A percentile compares a stretch with the other conserved stretches of the same genome.
phyloP scores from a whole-genome alignment of 495 filamentous ascomycete genomes.

The Aspergillus homomorphus region DNA sequence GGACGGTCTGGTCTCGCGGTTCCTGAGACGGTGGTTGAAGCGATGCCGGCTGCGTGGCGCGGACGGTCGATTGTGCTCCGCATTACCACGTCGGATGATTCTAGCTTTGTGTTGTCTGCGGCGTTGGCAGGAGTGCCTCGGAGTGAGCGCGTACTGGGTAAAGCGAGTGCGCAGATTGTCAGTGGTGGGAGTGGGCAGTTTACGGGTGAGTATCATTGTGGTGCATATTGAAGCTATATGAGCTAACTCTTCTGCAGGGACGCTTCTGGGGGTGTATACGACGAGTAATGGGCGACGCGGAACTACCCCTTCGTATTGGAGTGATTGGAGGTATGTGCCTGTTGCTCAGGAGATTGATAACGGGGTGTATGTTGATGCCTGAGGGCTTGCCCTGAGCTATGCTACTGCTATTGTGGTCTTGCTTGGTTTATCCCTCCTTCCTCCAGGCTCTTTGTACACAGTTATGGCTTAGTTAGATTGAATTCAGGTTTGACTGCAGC shows the following conservation, averaged over 20 bases:
- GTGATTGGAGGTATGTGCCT: conserved; percentile 18
- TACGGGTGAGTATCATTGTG: conserved; percentile 13
- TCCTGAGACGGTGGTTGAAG: background rate
- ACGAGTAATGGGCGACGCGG: conserved; percentile 7
- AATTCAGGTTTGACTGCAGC: too few species aligned
- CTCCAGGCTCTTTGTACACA: too few species aligned
- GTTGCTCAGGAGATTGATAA: conserved; percentile 19
- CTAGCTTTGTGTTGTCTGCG: conserved; percentile 14
- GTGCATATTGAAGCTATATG: background rate
- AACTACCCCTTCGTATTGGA: conserved; percentile 13
- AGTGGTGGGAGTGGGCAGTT: conserved; percentile 19
- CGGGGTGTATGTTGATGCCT: conserved; percentile 8
- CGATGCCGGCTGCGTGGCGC: conserved; percentile 7
- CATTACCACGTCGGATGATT: conserved; percentile 13
- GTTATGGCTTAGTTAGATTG: too few species aligned
- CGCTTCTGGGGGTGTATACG: conserved; percentile 19
- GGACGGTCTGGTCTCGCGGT: conserved; percentile 10
- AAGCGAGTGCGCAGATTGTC: conserved; percentile 12
- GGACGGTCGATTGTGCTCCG: conserved; percentile 4
- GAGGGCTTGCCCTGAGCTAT: too few species aligned
- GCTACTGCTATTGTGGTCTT: too few species aligned
- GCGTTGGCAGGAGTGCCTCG: background rate
- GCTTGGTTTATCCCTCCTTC: too few species aligned
- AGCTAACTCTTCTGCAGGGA: conserved; percentile 7
- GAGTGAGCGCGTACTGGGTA: conserved; percentile 7